These are phyloP conservation scores for Leccinum subgranulosum DNA, from an alignment of 768 basidiomycete species.

Conservation along the genomic window DNA sequence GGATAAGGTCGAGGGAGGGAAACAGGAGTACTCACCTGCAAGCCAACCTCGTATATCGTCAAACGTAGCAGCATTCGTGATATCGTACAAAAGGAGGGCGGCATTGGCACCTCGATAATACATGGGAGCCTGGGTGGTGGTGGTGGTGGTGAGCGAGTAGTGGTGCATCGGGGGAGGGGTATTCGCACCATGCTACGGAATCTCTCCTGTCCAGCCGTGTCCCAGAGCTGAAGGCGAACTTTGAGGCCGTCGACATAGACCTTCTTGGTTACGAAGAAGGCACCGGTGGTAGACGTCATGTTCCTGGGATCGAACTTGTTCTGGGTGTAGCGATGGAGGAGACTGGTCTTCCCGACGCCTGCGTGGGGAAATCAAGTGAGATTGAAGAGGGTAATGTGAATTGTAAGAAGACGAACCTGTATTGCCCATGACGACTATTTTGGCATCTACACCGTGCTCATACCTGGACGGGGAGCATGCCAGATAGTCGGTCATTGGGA, in stretches of 20 bases:
- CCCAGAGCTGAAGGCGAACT: slow-evolving; percentile 87
- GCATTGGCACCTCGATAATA: slow-evolving; percentile 97
- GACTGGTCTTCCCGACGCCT: slow-evolving; percentile 93
- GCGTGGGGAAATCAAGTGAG: slow-evolving; percentile 13
- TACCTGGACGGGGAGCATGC: slow-evolving; percentile 60
- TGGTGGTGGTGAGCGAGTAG: slow-evolving; percentile 12
- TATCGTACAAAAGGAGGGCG: slow-evolving; percentile 92
- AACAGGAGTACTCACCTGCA: slow-evolving; percentile 54
- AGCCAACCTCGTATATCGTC: slow-evolving; percentile 91
- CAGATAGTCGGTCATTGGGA: slow-evolving; percentile 54
- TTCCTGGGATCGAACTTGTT: slow-evolving; percentile 87
- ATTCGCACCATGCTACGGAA: slow-evolving; percentile 81
- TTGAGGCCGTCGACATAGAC: slow-evolving; percentile 80
- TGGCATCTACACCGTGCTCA: slow-evolving; percentile 87
- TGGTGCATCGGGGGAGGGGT: not conserved
- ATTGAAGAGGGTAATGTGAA: slow-evolving; percentile 8
- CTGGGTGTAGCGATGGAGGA: slow-evolving; percentile 87
- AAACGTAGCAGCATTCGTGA: slow-evolving; percentile 85
- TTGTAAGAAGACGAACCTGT: slow-evolving; percentile 39
- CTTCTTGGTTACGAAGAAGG: slow-evolving; percentile 93
- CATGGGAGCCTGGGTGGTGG: slow-evolving; percentile 73
- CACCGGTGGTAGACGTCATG: slow-evolving; percentile 87
- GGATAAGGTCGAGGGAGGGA: not conserved
- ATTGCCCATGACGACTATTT: slow-evolving; percentile 95
- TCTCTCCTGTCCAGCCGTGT: slow-evolving; percentile 91